Evolutionary conservation across 768 basidiomycete species (phyloP).

Genomic region (Collybia nuda): DNA sequence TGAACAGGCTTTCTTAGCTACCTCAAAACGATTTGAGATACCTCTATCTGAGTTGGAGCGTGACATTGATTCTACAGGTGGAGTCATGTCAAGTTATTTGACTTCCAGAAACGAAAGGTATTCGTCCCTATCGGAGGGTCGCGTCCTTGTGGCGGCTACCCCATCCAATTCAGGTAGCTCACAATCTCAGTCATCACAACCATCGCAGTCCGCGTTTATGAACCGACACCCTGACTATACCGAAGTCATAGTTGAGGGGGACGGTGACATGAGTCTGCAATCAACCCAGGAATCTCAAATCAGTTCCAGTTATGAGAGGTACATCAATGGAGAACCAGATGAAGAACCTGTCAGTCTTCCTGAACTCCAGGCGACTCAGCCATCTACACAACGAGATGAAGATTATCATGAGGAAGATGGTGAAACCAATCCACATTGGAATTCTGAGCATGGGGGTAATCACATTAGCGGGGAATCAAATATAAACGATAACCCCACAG

Average conservation of each 20-base stretch:
- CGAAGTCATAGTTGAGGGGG: conserved; percentile 12
- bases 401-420: conserved; percentile 6
- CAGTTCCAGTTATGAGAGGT: conserved; percentile 38
- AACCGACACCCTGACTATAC: conserved; percentile 11
- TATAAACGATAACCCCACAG: neutral
- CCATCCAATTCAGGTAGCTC: conserved; percentile 47
- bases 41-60: conserved; percentile 58
- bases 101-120: conserved; percentile 6
- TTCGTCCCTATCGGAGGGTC: conserved; percentile 13
- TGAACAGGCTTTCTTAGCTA: conserved; percentile 42
- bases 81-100: neutral
- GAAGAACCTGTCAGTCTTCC: conserved; percentile 10
- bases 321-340: conserved; percentile 32
- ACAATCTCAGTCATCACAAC: conserved; percentile 27
- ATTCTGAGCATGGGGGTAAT: neutral
- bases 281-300: conserved; percentile 33
- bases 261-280: conserved; percentile 17
- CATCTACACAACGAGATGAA: conserved; percentile 31
- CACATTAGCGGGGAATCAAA: too few relatives aligned
- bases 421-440: neutral
- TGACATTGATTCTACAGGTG: conserved; percentile 5
- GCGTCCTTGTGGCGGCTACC: conserved; percentile 50
- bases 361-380: conserved; percentile 27
- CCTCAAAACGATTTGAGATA: conserved; percentile 49
- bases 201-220: conserved; percentile 19